These are phyloP conservation scores for Chondrus crispus DNA, from an alignment of 23 red algal species.

Conservation along the genomic window DNA sequence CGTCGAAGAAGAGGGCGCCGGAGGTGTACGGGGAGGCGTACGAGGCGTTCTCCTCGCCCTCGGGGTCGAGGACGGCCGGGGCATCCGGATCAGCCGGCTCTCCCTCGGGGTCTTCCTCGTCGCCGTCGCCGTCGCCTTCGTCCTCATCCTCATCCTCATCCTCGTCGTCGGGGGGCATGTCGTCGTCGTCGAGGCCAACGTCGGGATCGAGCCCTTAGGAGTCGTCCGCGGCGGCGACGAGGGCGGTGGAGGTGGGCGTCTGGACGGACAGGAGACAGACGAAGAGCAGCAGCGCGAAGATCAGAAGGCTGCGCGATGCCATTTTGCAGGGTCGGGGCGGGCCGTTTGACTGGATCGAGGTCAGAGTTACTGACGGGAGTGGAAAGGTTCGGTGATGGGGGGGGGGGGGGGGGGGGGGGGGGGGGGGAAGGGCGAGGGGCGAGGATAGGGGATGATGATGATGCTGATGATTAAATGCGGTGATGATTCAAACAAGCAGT, in stretches of 20 bases:
- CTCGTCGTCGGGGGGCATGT: constrained; percentile 29
- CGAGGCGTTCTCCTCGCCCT: constrained; percentile 36
- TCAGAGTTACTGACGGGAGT: background rate
- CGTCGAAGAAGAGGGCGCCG: constrained; percentile 73
- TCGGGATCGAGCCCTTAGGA: background rate
- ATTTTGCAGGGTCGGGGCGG: background rate
- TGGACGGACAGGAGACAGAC: background rate
- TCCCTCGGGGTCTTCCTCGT: constrained; percentile 2
- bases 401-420: background rate
- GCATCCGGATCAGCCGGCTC: background rate
- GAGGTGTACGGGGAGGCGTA: constrained; percentile 45
- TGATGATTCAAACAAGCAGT: too few relatives aligned
- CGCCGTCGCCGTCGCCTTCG: background rate
- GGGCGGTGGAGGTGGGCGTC: background rate
- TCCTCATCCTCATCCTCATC: constrained; percentile 41
- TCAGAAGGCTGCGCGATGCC: background rate
- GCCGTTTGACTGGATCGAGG: background rate
- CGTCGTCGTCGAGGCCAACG: constrained; percentile 9
- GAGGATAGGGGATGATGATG: background rate
- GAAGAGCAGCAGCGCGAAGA: background rate
- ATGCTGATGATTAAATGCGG: too few relatives aligned
- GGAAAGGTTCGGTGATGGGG: background rate
- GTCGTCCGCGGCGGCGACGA: constrained; percentile 26
- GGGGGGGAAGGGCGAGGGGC: background rate
- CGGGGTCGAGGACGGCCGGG: constrained; percentile 61